Evolutionary conservation across 2,329 filamentous ascomycete genomes (phyloP), one percentile per base, ranked within the genome.

Genomic region (Incumbomyces lentus): DNA sequence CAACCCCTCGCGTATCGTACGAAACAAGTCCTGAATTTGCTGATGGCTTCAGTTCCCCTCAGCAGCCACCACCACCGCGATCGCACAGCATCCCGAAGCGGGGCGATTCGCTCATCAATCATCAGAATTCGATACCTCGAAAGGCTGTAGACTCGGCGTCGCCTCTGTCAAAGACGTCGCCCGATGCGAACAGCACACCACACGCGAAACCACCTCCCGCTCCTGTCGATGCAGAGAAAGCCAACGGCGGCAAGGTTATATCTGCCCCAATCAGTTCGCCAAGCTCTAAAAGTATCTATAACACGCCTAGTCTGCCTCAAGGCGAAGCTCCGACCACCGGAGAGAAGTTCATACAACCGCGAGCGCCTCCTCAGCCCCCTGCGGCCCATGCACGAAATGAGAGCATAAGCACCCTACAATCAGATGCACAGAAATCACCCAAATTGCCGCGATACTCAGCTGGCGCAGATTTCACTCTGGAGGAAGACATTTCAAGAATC

Each of bases 401-500:
- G 40, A 68, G 76, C 16, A 60, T 66, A 17, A 69, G 62, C 50
- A 67, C 72, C 11, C 47, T 63, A 2, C 61, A 65, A 30, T 61
- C 62, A 11, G 65, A 68, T 36, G 49, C 59, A 11, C 76, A 78
- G 54, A 64, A 65, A 33, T 85, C 82, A 8, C 81, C 83, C 8
- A 81, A 80, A 57, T 69, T 86, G 52, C 78, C 83, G 54, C 75
- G 82, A 58, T 86, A 78, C 51, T 94, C 84, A 64, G 75, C 78
- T 36, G 86, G 86, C 44, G 86, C 82, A 46, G 88, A 94, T 54
- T 92, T 95, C 60, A 92, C 84, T 49, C 81, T 95, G 82, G 90
- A 96, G 54, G 89, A 95, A 64, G 92, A 96, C 61, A 87, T 95
- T 79, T 84, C 86, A 45, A 82, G 89, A 48, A 90, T 95, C 48